phyloP scores from a whole-genome alignment of 2,329 filamentous ascomycete species.

The Ceratocystis colombiana region DNA sequence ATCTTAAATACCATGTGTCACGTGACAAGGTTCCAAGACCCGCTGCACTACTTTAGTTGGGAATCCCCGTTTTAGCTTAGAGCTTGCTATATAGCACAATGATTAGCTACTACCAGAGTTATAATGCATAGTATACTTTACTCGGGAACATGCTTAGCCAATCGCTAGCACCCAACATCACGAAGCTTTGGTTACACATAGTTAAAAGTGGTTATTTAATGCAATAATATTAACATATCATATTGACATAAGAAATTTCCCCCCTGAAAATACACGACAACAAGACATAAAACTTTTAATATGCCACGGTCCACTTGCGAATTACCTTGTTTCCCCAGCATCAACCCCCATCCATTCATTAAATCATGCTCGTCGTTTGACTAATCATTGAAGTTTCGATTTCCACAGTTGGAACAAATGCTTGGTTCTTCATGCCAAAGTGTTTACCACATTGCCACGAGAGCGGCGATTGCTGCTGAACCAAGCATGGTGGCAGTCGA shows the following conservation, averaged over 20 bases:
- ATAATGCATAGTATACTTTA: no score
- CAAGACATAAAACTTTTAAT: constrained; percentile 18
- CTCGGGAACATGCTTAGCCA: no score
- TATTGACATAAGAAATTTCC: constrained; percentile 18
- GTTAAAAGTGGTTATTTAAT: neutral
- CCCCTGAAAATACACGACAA: constrained; percentile 16
- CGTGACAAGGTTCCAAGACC: no score
- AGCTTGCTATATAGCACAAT: no score
- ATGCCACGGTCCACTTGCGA: neutral
- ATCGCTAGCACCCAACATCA: neutral
- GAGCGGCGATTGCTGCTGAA: neutral
- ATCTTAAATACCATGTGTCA: no score
- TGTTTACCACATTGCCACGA: constrained; percentile 11
- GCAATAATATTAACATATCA: constrained; percentile 14
- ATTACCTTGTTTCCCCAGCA: constrained; percentile 3
- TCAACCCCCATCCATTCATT: neutral
- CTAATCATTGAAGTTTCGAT: constrained; percentile 2
- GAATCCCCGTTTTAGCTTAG: no score
- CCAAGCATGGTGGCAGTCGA: constrained; percentile 8
- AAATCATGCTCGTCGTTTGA: constrained; percentile 12
- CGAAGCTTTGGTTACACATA: neutral
- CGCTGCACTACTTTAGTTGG: no score
- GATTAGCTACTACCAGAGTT: no score
- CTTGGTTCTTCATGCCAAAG: neutral
- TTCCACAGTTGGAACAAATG: neutral